Conservation (phyloP, 495 filamentous ascomycete genomes). For the Ramalina peruviana region DNA sequence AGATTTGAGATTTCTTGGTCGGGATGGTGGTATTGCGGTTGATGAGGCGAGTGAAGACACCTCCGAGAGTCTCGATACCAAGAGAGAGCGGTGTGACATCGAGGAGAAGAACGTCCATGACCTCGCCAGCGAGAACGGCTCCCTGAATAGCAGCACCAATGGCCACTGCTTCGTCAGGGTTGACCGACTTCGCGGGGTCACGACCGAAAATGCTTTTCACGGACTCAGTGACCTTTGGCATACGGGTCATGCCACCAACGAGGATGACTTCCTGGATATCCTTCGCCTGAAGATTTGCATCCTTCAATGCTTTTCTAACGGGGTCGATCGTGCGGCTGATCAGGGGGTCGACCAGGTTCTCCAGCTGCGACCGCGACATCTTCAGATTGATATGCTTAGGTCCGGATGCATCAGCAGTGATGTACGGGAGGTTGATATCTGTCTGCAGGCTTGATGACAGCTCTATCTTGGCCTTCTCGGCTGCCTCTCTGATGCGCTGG, state of each 20-base stretch:
- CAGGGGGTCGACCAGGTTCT: constrained; percentile 82
- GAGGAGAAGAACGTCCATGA: constrained; percentile 89
- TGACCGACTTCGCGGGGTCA: constrained; percentile 96
- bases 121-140: constrained; percentile 91
- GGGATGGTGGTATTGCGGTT: constrained; percentile 99
- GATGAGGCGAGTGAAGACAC: constrained; percentile 98
- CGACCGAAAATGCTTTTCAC: constrained; percentile 97
- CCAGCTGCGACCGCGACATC: constrained; percentile 85
- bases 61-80: constrained; percentile 98
- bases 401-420: constrained; percentile 85
- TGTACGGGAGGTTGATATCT: constrained; percentile 98
- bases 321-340: constrained; percentile 80
- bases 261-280: constrained; percentile 99
- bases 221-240: constrained; percentile 97
- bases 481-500: constrained; percentile 96
- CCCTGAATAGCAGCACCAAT: constrained; percentile 98
- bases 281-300: constrained; percentile 83
- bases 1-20: constrained; percentile 98
- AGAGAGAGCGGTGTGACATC: constrained; percentile 97
- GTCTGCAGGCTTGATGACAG: constrained; percentile 92
- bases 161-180: constrained; percentile 97
- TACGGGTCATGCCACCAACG: constrained; percentile 99
- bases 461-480: constrained; percentile 99
- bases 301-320: constrained; percentile 94
- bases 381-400: constrained; percentile 97